phyloP scores from a whole-genome alignment of 2,329 filamentous ascomycete species.

The Colletotrichum chlorophyti region DNA sequence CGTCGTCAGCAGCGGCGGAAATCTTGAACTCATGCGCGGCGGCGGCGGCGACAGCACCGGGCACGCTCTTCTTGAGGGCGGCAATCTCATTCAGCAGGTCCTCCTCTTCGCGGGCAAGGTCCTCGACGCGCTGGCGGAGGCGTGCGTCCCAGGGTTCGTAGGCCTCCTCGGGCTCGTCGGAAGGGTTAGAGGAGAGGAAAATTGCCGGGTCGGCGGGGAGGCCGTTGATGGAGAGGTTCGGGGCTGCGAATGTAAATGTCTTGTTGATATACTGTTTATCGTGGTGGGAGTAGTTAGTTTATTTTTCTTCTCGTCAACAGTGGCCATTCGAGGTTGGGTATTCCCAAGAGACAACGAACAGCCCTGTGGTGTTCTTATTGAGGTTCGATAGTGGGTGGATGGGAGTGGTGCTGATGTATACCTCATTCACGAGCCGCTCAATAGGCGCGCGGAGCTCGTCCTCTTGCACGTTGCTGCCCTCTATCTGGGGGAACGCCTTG shows the following conservation, averaged over 20 bases:
- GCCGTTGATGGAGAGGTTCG: conserved; percentile 70
- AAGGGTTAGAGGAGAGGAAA: conserved; percentile 40
- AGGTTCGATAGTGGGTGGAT: too few species aligned
- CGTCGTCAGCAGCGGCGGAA: conserved; percentile 55
- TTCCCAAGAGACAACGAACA: too few species aligned
- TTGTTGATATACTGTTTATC: conserved; percentile 63
- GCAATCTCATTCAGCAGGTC: conserved; percentile 70
- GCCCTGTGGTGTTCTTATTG: too few species aligned
- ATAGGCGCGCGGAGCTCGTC: conserved; percentile 66
- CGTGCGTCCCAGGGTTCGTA: conserved; percentile 68
- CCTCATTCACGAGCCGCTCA: conserved; percentile 65
- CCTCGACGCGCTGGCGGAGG: conserved; percentile 64
- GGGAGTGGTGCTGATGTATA: too few species aligned
- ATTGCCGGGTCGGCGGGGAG: conserved; percentile 51
- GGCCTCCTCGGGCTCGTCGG: conserved; percentile 43
- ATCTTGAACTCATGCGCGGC: conserved; percentile 50
- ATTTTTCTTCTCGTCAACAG: too few species aligned
- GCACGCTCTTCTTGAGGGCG: conserved; percentile 61
- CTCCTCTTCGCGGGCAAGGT: conserved; percentile 67
- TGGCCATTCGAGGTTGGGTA: too few species aligned
- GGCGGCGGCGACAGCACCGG: conserved; percentile 50
- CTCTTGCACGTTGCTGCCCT: conserved; percentile 44
- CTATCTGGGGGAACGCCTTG: conserved; percentile 71
- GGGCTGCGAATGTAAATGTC: conserved; percentile 64
- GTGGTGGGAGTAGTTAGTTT: neutral